Evolutionary conservation across 1,284 basidiomycete genomes (phyloP).

Genomic region (Cutaneotrichosporon cyanovorans): DNA sequence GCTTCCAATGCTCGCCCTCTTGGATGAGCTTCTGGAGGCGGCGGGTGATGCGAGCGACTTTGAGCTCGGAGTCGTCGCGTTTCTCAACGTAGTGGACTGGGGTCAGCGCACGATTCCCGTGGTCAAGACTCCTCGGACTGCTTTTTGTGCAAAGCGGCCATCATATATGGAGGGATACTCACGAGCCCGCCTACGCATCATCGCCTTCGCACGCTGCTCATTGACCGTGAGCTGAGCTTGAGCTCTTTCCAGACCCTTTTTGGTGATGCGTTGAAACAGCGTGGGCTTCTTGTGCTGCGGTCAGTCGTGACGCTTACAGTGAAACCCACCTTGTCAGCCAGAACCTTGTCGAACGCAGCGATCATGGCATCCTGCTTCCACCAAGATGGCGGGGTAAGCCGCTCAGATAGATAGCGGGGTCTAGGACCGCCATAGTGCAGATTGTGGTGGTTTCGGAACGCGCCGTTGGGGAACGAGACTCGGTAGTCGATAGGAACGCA

Average conservation of each 20-base stretch:
- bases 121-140: too few relatives aligned
- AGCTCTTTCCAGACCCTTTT: constrained; percentile 57
- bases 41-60: constrained; percentile 47
- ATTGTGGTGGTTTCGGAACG: constrained; percentile 46
- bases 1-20: constrained; percentile 48
- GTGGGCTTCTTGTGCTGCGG: constrained; percentile 76
- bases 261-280: constrained; percentile 73
- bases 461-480: constrained; percentile 84
- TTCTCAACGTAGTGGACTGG: constrained; percentile 75
- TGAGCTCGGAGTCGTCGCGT: constrained; percentile 80
- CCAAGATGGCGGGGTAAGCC: constrained; percentile 80
- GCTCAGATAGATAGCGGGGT: constrained; percentile 40
- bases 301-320: constrained; percentile 10
- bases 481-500: constrained; percentile 64
- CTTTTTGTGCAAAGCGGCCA: not conserved
- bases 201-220: constrained; percentile 72
- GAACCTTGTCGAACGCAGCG: constrained; percentile 76
- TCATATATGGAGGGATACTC: too few relatives aligned
- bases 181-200: constrained; percentile 56
- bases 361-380: constrained; percentile 85
- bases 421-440: constrained; percentile 24
- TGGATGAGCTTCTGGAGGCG: constrained; percentile 47
- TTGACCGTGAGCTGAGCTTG: constrained; percentile 65
- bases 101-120: not conserved
- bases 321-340: constrained; percentile 67